Base-by-base conservation (phyloP, 192 early-diverging fungal genomes). In the Mortierella alpina region DNA sequence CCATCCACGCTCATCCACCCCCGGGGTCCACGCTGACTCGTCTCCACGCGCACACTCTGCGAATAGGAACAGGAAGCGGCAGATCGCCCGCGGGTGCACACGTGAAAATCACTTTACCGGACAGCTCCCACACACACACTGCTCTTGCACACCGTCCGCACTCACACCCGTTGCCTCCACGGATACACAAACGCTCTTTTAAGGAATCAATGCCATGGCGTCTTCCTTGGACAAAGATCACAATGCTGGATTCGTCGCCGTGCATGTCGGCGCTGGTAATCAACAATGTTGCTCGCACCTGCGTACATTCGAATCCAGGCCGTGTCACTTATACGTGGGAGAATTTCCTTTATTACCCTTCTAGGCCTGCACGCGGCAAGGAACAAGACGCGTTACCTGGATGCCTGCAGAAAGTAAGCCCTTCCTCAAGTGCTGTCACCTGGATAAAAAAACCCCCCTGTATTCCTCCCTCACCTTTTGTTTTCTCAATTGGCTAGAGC, bases 201-300 rank as follows among this genome's bases (percentile, higher is more conserved):
- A n/a, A 55, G 10, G 11, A 40, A 58, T 20, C 23, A 58, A 31
- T 13, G 57, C 57, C 20, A 22, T 40, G 57, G 17, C 14, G 18
- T 20, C 12, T 18, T 14, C 14, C 17, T 22, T 56, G 54, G 6
- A 56, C 15, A 39, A 31, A 11, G 40, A 59, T 59, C 31, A 31
- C 61, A 63, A 10, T 42, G n/a, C 23, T 41, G 77, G 77, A 63
- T 87, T 87, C 59, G 82, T 88, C 58, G 86, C 86, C 14, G 86
- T 88, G 10, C 86, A 88, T 79, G 83, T 86, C 44, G 86, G 86
- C 9, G 86, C 86, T 53, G 86, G 86, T 84, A 84, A 62, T 48
- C 5, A 4, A 3, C 1, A 4, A 4, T n/a, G 13, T 4, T 51
- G 4, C 17, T 51, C 13, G 2, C 17, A 1, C 11, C 1, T n/a